phyloP scores from a whole-genome alignment of 2,329 filamentous ascomycete species.

The Phialophora macrospora region DNA sequence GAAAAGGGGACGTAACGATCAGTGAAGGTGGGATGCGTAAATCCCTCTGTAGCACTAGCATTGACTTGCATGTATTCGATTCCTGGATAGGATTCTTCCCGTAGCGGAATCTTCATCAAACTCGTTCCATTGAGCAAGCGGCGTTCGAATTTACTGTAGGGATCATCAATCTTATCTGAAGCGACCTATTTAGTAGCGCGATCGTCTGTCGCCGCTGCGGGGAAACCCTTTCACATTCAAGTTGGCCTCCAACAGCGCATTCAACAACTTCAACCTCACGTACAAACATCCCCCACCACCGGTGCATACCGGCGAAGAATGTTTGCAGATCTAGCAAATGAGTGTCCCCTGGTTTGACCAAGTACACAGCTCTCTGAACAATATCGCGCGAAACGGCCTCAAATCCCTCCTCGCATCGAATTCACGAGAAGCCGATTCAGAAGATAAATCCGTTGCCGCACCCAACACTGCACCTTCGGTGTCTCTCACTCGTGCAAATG shows the following conservation, averaged over 20 bases:
- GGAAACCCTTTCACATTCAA: constrained; percentile 3
- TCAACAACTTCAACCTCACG: background rate
- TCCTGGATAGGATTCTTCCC: constrained; percentile 30
- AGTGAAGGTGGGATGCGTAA: constrained; percentile 3
- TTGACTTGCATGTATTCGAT: constrained; percentile 8
- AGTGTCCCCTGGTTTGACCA: constrained; percentile 12
- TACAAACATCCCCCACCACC: background rate
- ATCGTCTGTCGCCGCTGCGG: background rate
- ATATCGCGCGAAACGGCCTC: constrained; percentile 14
- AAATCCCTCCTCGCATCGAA: constrained; percentile 7
- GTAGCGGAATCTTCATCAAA: background rate
- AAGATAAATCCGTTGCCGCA: constrained; percentile 15
- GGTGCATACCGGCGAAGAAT: background rate
- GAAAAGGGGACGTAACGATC: constrained; percentile 46
- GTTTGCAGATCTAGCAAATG: constrained; percentile 1
- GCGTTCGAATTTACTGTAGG: background rate
- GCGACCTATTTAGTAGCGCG: background rate
- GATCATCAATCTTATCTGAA: background rate
- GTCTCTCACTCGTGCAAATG: constrained; percentile 22
- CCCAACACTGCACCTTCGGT: background rate
- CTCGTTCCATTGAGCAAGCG: background rate
- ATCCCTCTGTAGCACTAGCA: constrained; percentile 31
- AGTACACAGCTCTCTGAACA: background rate
- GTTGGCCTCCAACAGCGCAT: background rate
- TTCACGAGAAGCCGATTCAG: constrained; percentile 6